Percentiles rank a stretch among this genome's conserved stretches.
phyloP scores from a whole-genome alignment of 192 early-diverging fungal genomes.

The Chytriomyces sp. region DNA sequence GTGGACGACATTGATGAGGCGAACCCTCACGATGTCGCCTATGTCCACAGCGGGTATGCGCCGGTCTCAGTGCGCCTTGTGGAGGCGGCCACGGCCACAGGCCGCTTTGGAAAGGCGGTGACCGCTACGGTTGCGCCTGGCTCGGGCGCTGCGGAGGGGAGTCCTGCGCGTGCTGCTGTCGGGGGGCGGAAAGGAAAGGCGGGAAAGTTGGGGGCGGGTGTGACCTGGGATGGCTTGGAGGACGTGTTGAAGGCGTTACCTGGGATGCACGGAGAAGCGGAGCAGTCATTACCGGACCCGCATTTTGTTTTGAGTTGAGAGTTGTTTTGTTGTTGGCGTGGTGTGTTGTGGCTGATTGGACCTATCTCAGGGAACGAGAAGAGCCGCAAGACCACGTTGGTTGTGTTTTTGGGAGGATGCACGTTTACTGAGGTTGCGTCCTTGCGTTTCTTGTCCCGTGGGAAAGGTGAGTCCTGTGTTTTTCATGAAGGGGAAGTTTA shows the following conservation, averaged over 20 bases:
- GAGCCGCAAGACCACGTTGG: slow-evolving; percentile 71
- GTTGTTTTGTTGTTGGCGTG: not conserved
- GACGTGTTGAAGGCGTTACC: slow-evolving; percentile 79
- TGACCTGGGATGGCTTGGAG: slow-evolving; percentile 87
- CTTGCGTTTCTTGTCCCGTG: slow-evolving; percentile 82
- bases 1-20: slow-evolving; percentile 87
- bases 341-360: not conserved
- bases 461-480: slow-evolving; percentile 63
- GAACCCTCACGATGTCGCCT: slow-evolving; percentile 83
- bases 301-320: slow-evolving; percentile 12
- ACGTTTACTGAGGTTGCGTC: slow-evolving; percentile 92
- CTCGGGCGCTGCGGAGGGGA: slow-evolving; percentile 8
- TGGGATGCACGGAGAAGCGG: slow-evolving; percentile 76
- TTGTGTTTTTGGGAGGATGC: slow-evolving; percentile 95
- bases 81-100: slow-evolving; percentile 65
- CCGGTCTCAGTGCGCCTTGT: slow-evolving; percentile 88
- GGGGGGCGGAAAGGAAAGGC: not conserved
- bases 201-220: slow-evolving; percentile 5
- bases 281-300: slow-evolving; percentile 26
- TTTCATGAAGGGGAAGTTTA: too few relatives aligned
- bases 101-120: slow-evolving; percentile 39
- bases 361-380: slow-evolving; percentile 46
- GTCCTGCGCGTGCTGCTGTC: not conserved
- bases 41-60: slow-evolving; percentile 95
- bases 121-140: slow-evolving; percentile 43